Evolutionary conservation across 2,329 filamentous ascomycete genomes (phyloP).

Genomic region (Xylaria sp.): DNA sequence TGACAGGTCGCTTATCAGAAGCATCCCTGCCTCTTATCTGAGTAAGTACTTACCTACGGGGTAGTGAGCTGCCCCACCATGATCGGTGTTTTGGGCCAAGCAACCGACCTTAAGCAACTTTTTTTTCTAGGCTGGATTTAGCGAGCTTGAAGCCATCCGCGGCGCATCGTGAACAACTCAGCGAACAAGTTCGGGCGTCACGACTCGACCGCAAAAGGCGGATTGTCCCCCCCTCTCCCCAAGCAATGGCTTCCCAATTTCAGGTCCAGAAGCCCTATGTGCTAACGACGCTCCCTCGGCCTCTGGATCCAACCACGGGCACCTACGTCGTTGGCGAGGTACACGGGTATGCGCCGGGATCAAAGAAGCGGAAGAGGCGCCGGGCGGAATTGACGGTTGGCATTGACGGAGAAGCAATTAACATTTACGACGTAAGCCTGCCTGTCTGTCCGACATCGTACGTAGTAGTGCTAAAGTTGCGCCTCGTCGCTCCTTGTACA

Average conservation of each 20-base stretch:
- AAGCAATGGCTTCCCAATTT: conserved; percentile 67
- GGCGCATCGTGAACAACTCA: conserved; percentile 29
- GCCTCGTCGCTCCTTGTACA: conserved; percentile 46
- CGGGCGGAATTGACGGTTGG: conserved; percentile 70
- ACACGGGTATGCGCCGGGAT: conserved; percentile 66
- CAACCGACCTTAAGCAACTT: conserved; percentile 40
- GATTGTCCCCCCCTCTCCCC: not conserved
- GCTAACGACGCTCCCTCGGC: conserved; percentile 68
- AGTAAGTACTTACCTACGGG: not conserved
- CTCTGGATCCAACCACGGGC: conserved; percentile 62
- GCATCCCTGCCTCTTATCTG: not conserved
- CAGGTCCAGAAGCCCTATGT: conserved; percentile 73
- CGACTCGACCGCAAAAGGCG: not conserved
- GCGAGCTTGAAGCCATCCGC: conserved; percentile 20
- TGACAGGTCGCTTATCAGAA: not conserved
- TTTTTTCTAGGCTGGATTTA: conserved; percentile 42
- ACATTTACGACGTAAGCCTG: conserved; percentile 67
- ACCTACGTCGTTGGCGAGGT: conserved; percentile 70
- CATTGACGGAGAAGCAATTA: conserved; percentile 72
- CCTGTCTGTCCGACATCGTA: not conserved
- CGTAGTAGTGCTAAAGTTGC: conserved; percentile 13
- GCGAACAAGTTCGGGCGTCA: conserved; percentile 7
- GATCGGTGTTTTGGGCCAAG: conserved; percentile 36
- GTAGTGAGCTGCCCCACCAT: conserved; percentile 32
- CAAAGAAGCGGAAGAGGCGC: conserved; percentile 71